phyloP scores from a whole-genome alignment of 306 rosid genomes.

The Ceratonia siliqua region DNA sequence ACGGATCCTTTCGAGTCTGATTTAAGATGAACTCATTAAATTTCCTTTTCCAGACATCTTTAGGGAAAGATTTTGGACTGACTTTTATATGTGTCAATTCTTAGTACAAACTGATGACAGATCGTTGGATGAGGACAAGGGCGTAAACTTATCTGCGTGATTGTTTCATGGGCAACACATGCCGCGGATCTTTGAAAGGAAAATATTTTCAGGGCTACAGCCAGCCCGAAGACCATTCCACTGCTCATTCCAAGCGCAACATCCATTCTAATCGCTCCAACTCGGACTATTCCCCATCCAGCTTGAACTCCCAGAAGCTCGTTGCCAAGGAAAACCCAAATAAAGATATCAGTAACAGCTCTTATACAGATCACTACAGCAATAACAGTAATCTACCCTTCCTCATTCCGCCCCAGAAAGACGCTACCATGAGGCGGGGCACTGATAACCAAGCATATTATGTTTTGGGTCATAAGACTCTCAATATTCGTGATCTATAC shows the following conservation, averaged over 20 bases:
- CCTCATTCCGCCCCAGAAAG: constrained; percentile 43
- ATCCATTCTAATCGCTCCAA: constrained; percentile 54
- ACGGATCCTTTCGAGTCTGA: neutral
- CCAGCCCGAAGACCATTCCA: constrained; percentile 60
- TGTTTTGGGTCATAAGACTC: constrained; percentile 89
- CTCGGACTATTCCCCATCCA: constrained; percentile 51
- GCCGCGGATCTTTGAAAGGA: constrained; percentile 93
- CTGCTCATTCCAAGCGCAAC: constrained; percentile 50
- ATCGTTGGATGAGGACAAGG: constrained; percentile 51
- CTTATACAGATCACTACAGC: constrained; percentile 8
- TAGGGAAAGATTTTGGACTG: neutral
- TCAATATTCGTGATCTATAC: constrained; percentile 84
- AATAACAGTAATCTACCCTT: constrained; percentile 28
- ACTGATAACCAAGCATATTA: constrained; percentile 69
- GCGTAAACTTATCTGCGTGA: constrained; percentile 36
- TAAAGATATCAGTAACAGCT: constrained; percentile 27
- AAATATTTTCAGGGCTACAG: constrained; percentile 64
- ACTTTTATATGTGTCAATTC: neutral
- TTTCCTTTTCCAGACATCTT: constrained; percentile 22
- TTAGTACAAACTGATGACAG: constrained; percentile 45
- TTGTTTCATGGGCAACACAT: constrained; percentile 97
- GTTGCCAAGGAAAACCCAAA: constrained; percentile 44
- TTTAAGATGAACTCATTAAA: constrained; percentile 18
- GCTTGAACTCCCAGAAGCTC: constrained; percentile 48
- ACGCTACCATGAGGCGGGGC: constrained; percentile 65